Evolutionary conservation across 2,329 filamentous ascomycete genomes (phyloP).

Genomic region (Penicillium sumatraense): DNA sequence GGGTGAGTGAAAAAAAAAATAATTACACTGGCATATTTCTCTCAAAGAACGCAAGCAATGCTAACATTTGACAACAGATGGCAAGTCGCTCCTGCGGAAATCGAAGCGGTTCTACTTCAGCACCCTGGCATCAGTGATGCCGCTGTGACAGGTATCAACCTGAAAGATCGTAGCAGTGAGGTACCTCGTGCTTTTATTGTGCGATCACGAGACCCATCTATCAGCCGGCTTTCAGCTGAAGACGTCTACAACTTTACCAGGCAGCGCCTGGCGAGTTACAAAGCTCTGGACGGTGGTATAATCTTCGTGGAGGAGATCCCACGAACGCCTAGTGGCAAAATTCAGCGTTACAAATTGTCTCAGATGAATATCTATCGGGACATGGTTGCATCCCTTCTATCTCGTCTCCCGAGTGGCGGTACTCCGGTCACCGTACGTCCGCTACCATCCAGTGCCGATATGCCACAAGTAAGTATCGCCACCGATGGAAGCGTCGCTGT

Average conservation of each 20-base stretch:
- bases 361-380: slow-evolving; percentile 47
- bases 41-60: neutral
- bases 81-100: slow-evolving; percentile 54
- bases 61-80: slow-evolving; percentile 34
- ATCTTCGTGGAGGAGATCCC: slow-evolving; percentile 55
- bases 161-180: slow-evolving; percentile 37
- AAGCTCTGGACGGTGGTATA: slow-evolving; percentile 52
- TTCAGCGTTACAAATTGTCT: slow-evolving; percentile 47
- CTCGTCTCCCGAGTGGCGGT: slow-evolving; percentile 24
- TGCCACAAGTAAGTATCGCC: slow-evolving; percentile 18
- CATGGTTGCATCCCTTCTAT: slow-evolving; percentile 38
- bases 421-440: neutral
- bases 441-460: slow-evolving; percentile 19
- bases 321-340: slow-evolving; percentile 56
- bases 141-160: slow-evolving; percentile 51
- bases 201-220: slow-evolving; percentile 26
- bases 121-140: slow-evolving; percentile 51
- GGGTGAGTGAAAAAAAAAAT: slow-evolving; percentile 36
- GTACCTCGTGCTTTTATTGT: slow-evolving; percentile 55
- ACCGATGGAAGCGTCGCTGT: slow-evolving; percentile 28
- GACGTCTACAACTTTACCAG: slow-evolving; percentile 51
- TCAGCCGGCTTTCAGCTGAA: slow-evolving; percentile 37
- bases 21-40: slow-evolving; percentile 1
- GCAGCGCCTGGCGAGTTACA: slow-evolving; percentile 52
- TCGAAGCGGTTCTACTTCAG: slow-evolving; percentile 52